Percentiles rank a stretch among this genome's conserved stretches.
These are phyloP conservation scores for Flaveria ramosissima DNA, from an alignment of 129 eudicot genomes.

Conservation along the genomic window DNA sequence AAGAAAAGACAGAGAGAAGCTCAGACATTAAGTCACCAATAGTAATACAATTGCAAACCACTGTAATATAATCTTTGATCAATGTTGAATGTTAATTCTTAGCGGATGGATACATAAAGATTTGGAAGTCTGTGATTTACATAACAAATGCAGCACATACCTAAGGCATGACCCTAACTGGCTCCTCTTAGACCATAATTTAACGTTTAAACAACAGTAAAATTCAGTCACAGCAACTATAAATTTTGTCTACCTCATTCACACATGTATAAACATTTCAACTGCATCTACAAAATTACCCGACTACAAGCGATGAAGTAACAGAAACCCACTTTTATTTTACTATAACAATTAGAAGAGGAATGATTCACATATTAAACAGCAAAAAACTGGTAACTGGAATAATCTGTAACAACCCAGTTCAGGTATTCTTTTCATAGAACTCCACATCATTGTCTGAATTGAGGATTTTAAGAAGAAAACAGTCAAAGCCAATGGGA, in stretches of 20 bases:
- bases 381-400: background rate
- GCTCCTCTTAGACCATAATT: constrained; percentile 10
- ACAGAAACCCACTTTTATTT: background rate
- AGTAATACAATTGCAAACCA: constrained; percentile 25
- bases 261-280: background rate
- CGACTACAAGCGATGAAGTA: background rate
- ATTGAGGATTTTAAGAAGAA: background rate
- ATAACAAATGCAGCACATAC: constrained; percentile 19
- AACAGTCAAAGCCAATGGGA: background rate
- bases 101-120: constrained; percentile 2
- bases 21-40: constrained; percentile 13
- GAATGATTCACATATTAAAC: background rate
- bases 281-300: background rate
- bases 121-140: constrained; percentile 13
- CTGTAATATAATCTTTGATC: constrained; percentile 12
- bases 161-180: background rate
- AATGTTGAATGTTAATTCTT: constrained; percentile 18
- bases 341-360: background rate
- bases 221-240: background rate
- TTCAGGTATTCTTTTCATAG: too few relatives aligned
- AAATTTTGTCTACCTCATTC: background rate
- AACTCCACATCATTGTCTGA: constrained; percentile 5
- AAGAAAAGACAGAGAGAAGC: constrained; percentile 12
- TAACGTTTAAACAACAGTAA: background rate
- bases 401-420: background rate